Evolutionary conservation across 2,329 filamentous ascomycete species (phyloP), one percentile per base, ranked within the genome.

Genomic region (Sarocladium strictum): DNA sequence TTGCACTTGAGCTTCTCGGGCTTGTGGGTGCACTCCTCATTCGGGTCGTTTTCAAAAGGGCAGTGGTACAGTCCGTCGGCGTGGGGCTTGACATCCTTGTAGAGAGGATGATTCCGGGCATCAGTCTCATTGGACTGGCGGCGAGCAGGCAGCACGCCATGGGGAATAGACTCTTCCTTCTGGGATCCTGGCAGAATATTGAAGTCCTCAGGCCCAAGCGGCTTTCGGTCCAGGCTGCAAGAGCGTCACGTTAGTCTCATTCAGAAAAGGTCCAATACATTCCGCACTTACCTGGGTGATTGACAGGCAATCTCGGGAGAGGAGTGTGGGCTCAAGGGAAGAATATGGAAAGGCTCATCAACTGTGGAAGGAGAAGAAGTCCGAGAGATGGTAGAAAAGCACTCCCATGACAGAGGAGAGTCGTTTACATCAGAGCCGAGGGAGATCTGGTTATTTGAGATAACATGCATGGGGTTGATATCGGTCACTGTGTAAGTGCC

Each of bases 1-100:
- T 96, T 96, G 85, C 93, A 97, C 83, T 97, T 97, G 63, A 97
- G 88, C 76, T 95, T 94, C 67, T 95, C 94, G 38, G 92, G 84
- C 74, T 89, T 89, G 83, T 97, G 93, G 71, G 83, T 88, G 81
- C 93, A 97, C 65, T 69, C 76, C 47, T 51, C 47, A 51, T 51
- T 51, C 29, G 73, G 56, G 57, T 85, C 78, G 63, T 84, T 87
- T 69, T 87, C 85, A 78, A 87, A 94, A 5, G 93, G 93, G 78
- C 93, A 97, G 75, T 96, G 90, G 75, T 94, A 97, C 56, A 95
- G 82, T 66, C 90, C 91, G 71, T 96, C 90, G 32, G 78, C 69
- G 38, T 79, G 71, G 10, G 85, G 81, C 47, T 74, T 73, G 54
- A 78, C 81, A 61, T 83, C 83, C 67, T 86, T 85, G 76, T 92